phyloP scores from a whole-genome alignment of 306 rosid genomes.

The Cajanus cajan region DNA sequence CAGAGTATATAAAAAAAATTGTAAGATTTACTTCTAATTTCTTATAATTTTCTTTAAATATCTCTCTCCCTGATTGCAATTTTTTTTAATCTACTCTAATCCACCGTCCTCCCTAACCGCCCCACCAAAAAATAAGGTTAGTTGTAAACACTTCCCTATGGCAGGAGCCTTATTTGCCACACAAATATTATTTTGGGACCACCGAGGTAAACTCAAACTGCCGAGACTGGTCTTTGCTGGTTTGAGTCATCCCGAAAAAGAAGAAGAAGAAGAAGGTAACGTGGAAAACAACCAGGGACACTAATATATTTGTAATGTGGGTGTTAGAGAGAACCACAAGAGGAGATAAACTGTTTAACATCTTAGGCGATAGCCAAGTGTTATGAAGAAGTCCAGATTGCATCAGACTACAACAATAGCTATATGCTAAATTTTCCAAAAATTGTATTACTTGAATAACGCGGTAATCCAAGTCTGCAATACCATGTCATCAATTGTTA shows the following conservation, averaged over 20 bases:
- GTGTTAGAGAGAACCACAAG: no score
- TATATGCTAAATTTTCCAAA: neutral
- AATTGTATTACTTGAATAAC: neutral
- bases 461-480: neutral
- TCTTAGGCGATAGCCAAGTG: neutral
- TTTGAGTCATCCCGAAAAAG: neutral
- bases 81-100: no score
- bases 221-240: neutral
- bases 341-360: no score
- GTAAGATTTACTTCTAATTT: no score
- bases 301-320: neutral
- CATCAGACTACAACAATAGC: neutral
- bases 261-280: neutral
- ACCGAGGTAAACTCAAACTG: neutral
- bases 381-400: neutral
- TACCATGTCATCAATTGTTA: neutral
- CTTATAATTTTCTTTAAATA: no score
- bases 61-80: no score
- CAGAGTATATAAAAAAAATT: no score
- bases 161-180: neutral
- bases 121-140: no score
- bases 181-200: neutral
- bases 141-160: neutral
- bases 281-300: neutral
- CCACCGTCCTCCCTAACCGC: no score